Evolutionary conservation across 352 stramenopile genomes (phyloP).

Genomic region (Phytophthora uliginosa): DNA sequence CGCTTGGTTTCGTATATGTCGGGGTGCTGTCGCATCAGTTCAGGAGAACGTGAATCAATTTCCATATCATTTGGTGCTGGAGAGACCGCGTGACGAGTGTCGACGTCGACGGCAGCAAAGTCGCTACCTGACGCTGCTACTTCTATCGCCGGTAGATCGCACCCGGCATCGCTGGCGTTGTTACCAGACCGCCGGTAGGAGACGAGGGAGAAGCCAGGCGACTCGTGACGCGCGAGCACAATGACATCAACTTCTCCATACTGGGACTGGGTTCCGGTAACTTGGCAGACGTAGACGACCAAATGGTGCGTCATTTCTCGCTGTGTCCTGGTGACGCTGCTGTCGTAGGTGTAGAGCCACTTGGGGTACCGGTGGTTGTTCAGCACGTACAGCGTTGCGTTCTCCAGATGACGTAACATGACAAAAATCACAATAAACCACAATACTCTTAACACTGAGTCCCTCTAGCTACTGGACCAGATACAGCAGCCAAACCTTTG

Average conservation of each 20-base stretch:
- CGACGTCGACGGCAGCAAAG: constrained; percentile 9
- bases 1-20: not conserved
- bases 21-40: not conserved
- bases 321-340: constrained; percentile 53
- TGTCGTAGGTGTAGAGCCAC: constrained; percentile 68
- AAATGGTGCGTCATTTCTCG: constrained; percentile 60
- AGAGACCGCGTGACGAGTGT: not conserved
- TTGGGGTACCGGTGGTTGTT: constrained; percentile 69
- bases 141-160: constrained; percentile 23
- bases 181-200: constrained; percentile 45
- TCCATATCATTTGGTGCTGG: constrained; percentile 10
- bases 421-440: not conserved
- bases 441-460: not conserved
- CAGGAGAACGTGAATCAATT: not conserved
- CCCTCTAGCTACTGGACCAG: not conserved
- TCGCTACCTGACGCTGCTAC: not conserved
- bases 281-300: constrained; percentile 48
- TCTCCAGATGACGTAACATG: constrained; percentile 31
- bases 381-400: constrained; percentile 48
- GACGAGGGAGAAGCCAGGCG: constrained; percentile 43
- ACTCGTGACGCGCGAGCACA: constrained; percentile 47
- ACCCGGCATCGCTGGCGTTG: constrained; percentile 13
- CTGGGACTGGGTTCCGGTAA: constrained; percentile 14
- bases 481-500: constrained; percentile 28
- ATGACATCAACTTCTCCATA: constrained; percentile 13